Evolutionary conservation across 148 eudicot species (phyloP).

Genomic region (Rhododendron simsii): DNA sequence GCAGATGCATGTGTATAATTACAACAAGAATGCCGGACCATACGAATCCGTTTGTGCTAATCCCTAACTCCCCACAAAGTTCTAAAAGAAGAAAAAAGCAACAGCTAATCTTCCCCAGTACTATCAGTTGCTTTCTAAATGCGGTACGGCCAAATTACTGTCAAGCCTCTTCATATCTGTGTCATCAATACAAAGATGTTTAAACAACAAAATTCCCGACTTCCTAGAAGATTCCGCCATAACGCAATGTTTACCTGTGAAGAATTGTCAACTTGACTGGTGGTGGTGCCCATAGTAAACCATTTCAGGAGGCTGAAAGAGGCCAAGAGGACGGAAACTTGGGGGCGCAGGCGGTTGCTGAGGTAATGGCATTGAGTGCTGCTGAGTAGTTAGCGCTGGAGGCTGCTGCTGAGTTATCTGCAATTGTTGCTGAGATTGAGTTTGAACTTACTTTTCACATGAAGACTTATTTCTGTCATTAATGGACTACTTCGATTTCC

Average conservation of each 20-base stretch:
- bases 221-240: neutral
- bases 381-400: constrained; percentile 24
- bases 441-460: neutral
- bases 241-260: neutral
- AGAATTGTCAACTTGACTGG: constrained; percentile 36
- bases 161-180: neutral
- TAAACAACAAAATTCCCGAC: neutral
- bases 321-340: constrained; percentile 52
- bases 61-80: neutral
- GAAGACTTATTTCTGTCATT: neutral
- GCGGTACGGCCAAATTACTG: too few species aligned
- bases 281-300: constrained; percentile 62
- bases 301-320: constrained; percentile 74
- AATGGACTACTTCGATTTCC: neutral
- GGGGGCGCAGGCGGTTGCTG: constrained; percentile 60
- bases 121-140: neutral
- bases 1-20: neutral
- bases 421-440: constrained; percentile 33
- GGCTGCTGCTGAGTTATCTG: constrained; percentile 43
- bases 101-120: neutral
- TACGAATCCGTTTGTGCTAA: neutral
- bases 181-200: neutral
- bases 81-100: neutral
- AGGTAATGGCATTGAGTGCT: constrained; percentile 32
- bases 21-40: neutral